Evolutionary conservation across 805 yeast species (phyloP).

Genomic region (Metschnikowia aberdeeniae): DNA sequence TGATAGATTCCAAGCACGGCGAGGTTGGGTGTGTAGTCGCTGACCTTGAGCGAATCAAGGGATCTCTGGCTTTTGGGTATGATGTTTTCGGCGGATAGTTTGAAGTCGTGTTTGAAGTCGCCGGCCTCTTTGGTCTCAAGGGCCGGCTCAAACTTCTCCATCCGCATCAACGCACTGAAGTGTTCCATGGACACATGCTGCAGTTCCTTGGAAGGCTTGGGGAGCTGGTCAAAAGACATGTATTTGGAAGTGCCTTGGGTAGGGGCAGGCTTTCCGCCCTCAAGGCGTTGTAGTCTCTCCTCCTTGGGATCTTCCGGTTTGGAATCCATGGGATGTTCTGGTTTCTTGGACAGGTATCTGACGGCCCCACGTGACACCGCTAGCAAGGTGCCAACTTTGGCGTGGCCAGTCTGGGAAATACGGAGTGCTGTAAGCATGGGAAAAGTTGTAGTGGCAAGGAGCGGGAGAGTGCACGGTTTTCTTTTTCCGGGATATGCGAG

Average conservation of each 20-base stretch:
- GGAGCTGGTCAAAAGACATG: conserved; percentile 31
- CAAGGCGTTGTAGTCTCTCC: not conserved
- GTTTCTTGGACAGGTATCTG: conserved; percentile 16
- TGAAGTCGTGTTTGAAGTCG: conserved; percentile 10
- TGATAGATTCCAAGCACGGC: conserved; percentile 9
- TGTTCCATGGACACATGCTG: conserved; percentile 14
- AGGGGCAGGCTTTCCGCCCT: not conserved
- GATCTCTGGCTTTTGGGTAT: conserved; percentile 1
- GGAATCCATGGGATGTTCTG: conserved; percentile 6
- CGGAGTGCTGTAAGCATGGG: conserved; percentile 4
- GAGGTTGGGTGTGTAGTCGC: conserved; percentile 9
- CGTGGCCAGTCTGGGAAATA: not conserved
- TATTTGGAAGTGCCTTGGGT: conserved; percentile 11
- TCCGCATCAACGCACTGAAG: conserved; percentile 14
- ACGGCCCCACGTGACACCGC: conserved; percentile 4
- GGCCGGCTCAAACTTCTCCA: conserved; percentile 7
- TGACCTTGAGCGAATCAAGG: conserved; percentile 4
- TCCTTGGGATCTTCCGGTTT: conserved; percentile 7
- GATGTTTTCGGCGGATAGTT: conserved; percentile 8
- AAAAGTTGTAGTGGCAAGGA: not conserved
- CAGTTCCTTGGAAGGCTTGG: conserved; percentile 24
- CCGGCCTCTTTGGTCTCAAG: conserved; percentile 6
- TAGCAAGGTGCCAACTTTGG: not conserved
- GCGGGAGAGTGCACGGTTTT: conserved; percentile 3
- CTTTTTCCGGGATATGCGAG: conserved; percentile 3